phyloP scores from a whole-genome alignment of 805 yeast species.

The Candida coquimbonensis region DNA sequence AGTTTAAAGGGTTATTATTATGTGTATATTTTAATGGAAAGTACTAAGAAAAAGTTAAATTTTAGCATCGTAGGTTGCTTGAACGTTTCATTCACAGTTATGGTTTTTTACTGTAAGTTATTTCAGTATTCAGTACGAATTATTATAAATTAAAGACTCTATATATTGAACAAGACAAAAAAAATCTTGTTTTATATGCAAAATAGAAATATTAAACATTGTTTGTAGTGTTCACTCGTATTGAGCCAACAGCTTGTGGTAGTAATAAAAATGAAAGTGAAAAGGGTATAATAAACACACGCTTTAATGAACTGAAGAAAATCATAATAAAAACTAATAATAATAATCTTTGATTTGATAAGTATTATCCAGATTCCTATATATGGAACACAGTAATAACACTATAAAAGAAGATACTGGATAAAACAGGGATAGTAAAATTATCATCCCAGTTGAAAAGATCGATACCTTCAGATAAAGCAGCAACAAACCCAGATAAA shows the following conservation, averaged over 20 bases:
- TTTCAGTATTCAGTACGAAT: too few relatives aligned
- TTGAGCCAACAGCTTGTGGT: too few relatives aligned
- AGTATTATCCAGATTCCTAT: neutral
- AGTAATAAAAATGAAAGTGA: too few relatives aligned
- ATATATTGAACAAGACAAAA: too few relatives aligned
- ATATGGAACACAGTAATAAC: constrained; percentile 33
- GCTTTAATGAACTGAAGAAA: neutral
- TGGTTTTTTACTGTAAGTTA: too few relatives aligned
- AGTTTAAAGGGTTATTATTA: neutral
- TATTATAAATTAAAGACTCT: too few relatives aligned
- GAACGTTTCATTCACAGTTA: too few relatives aligned
- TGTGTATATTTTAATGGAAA: constrained; percentile 7
- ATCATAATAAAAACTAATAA: too few relatives aligned
- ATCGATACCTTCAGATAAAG: constrained; percentile 80
- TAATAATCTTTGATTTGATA: neutral
- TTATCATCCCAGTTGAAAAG: constrained; percentile 81
- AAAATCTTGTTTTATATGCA: too few relatives aligned
- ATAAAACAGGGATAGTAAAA: constrained; percentile 85
- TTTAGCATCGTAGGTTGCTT: neutral
- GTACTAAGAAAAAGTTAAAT: neutral
- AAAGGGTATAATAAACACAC: too few relatives aligned
- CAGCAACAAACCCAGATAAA: constrained; percentile 73
- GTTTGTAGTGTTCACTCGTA: too few relatives aligned
- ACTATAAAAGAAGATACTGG: constrained; percentile 56
- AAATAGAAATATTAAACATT: too few relatives aligned